Conservation (phyloP, 2,329 filamentous ascomycete species). For the Fusarium sororula region DNA sequence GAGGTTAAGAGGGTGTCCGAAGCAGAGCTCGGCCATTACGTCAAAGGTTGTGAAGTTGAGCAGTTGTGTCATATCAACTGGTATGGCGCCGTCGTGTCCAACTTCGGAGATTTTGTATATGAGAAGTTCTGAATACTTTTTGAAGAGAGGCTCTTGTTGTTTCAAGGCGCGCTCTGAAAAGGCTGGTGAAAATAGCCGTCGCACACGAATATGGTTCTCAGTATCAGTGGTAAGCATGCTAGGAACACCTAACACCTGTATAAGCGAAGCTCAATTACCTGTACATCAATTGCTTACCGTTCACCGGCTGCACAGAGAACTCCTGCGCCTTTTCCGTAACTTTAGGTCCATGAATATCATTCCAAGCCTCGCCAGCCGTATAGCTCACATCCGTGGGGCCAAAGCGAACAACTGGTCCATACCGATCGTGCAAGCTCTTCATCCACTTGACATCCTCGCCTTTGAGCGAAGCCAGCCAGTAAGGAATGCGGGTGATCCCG, state of each 20-base stretch:
- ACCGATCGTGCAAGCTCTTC: conserved; percentile 3
- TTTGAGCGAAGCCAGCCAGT: background rate
- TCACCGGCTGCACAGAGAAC: conserved; percentile 1
- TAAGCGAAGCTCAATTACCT: no score
- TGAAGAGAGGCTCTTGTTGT: conserved; percentile 11
- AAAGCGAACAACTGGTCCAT: conserved; percentile 23
- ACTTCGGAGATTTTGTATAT: conserved; percentile 6
- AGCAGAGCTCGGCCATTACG: conserved; percentile 38
- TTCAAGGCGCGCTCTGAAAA: conserved; percentile 23
- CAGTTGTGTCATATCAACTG: conserved; percentile 2
- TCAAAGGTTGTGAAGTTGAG: conserved; percentile 43
- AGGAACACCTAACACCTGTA: background rate
- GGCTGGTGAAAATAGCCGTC: conserved; percentile 4
- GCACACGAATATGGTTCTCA: background rate
- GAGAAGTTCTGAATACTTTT: conserved; percentile 14
- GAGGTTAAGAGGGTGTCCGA: conserved; percentile 40
- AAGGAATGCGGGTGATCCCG: conserved; percentile 8
- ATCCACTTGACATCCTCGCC: conserved; percentile 17
- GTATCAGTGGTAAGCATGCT: conserved; percentile 6
- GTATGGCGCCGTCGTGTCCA: background rate
- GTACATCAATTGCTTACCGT: background rate
- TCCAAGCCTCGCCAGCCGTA: conserved; percentile 7
- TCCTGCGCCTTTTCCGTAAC: conserved; percentile 9
- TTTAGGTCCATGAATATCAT: conserved; percentile 10
- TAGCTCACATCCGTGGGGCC: conserved; percentile 22